Base-by-base conservation (phyloP, 768 basidiomycete species). In the Neoboletus magnificus region DNA sequence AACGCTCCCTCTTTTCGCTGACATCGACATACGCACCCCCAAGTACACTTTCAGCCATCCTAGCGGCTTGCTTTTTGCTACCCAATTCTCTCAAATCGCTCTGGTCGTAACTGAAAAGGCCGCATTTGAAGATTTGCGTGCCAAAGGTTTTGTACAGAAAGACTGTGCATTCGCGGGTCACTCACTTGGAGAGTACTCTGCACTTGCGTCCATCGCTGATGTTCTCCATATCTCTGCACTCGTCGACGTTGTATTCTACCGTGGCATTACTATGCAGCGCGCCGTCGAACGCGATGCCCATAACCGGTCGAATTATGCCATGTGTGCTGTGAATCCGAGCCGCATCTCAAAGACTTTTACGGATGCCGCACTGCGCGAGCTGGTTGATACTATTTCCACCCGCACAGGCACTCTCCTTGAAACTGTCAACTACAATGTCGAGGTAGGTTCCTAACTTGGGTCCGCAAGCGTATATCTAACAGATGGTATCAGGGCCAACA, bases 201-300 rank as follows among this genome's bases (percentile, higher is more conserved):
- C 97, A 3, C 82, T 99, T 5, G 97, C 97, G 2, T 96, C 96
- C 10, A 97, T 99, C 63, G 96, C 96, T 25, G 95, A 96, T 71
- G 92, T 98, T 50, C 84, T 98, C 35, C 91, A 93, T 45, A 93
- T 98, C 63, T 93, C 96, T 20, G 85, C 93, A 2, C 85, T 98
- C 46, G 93, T 95, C 66, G 97, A 99, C 62, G 92, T 99, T 66
- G 96, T 99, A 27, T 99, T 99, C 82, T 99, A 98, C 74, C 93
- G 97, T 71, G 97, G 97, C 64, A 95, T 99, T 68, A 99, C 97
- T 35, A 99, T 98, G 97, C 97, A 98, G 68, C 93, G 97, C 23
- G 97, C 97, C 27, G 97, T 99, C 55, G 93, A 97, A 73, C 92
- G 97, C 32, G 97, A 99, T 68, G 79, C 87, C 2, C 78, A 90